Evolutionary conservation across 2,329 filamentous ascomycete species (phyloP).

Genomic region (Zasmidium cellare): DNA sequence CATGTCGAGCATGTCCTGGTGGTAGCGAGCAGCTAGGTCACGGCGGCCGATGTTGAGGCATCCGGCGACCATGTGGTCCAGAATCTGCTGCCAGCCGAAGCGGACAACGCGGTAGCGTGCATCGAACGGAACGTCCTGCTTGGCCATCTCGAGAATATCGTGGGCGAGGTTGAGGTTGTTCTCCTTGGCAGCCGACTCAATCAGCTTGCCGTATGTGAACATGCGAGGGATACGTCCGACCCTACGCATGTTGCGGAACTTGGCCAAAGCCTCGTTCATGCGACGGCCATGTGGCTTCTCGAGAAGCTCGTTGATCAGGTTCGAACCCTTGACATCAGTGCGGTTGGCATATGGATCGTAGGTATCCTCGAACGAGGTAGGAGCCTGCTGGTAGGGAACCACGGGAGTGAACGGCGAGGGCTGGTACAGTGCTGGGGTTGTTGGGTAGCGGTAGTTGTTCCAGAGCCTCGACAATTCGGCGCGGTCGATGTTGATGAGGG

Average conservation of each 20-base stretch:
- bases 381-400: conserved; percentile 45
- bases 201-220: conserved; percentile 95
- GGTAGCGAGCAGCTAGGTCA: conserved; percentile 77
- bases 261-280: conserved; percentile 75
- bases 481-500: conserved; percentile 54
- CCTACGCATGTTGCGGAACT: conserved; percentile 91
- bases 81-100: conserved; percentile 93
- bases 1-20: conserved; percentile 88
- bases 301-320: conserved; percentile 83
- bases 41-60: conserved; percentile 83
- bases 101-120: conserved; percentile 83
- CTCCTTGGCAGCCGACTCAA: conserved; percentile 84
- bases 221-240: conserved; percentile 89
- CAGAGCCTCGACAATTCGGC: conserved; percentile 54
- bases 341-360: conserved; percentile 89
- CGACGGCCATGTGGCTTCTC: conserved; percentile 73
- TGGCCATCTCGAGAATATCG: conserved; percentile 86
- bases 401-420: conserved; percentile 53
- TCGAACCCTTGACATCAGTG: conserved; percentile 91
- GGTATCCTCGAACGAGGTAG: conserved; percentile 70
- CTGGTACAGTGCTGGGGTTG: conserved; percentile 42
- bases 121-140: conserved; percentile 81
- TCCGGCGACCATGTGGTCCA: conserved; percentile 94
- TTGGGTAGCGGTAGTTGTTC: conserved; percentile 58
- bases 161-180: conserved; percentile 78